phyloP scores from a whole-genome alignment of 1,284 basidiomycete genomes.

The Cutaneotrichosporon curvatum region DNA sequence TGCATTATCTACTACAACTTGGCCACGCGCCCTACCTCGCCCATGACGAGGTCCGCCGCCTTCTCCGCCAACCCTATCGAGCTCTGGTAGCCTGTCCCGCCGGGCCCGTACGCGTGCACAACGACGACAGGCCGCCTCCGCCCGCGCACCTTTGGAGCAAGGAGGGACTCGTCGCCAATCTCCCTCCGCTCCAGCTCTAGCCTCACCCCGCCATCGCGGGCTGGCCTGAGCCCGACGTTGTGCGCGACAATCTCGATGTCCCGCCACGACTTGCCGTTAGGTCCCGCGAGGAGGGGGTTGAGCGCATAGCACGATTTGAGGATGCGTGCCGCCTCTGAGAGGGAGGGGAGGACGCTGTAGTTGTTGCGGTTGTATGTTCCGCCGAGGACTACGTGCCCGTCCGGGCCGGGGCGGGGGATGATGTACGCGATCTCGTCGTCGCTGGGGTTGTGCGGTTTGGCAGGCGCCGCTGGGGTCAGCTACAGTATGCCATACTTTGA shows the following conservation, averaged over 20 bases:
- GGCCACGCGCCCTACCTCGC: conserved; percentile 2
- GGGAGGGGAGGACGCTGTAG: conserved; percentile 35
- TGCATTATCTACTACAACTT: conserved; percentile 3
- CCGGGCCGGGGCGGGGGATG: conserved; percentile 47
- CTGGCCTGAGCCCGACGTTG: conserved; percentile 65
- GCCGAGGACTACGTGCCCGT: conserved; percentile 41
- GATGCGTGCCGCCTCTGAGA: conserved; percentile 38
- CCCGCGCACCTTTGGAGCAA: conserved; percentile 36
- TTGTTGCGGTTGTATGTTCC: conserved; percentile 36
- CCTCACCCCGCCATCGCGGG: conserved; percentile 59
- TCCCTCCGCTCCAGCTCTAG: conserved; percentile 56
- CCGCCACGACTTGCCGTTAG: conserved; percentile 31
- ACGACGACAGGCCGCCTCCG: conserved; percentile 48
- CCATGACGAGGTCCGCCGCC: conserved; percentile 27
- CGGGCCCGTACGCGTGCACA: conserved; percentile 62
- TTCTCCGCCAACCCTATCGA: conserved; percentile 40
- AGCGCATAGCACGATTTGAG: conserved; percentile 40
- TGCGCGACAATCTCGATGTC: conserved; percentile 53
- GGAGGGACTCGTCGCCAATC: conserved; percentile 25
- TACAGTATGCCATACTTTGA: too few species aligned
- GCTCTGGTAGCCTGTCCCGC: conserved; percentile 38
- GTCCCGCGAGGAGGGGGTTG: conserved; percentile 40
- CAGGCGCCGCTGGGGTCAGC: background rate
- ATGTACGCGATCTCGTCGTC: conserved; percentile 34
- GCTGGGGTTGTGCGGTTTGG: background rate